A percentile compares a stretch with the other conserved stretches of the same genome.
These are phyloP conservation scores for Cymodocea nodosa DNA, from an alignment of 116 monocot species.

Conservation along the genomic window DNA sequence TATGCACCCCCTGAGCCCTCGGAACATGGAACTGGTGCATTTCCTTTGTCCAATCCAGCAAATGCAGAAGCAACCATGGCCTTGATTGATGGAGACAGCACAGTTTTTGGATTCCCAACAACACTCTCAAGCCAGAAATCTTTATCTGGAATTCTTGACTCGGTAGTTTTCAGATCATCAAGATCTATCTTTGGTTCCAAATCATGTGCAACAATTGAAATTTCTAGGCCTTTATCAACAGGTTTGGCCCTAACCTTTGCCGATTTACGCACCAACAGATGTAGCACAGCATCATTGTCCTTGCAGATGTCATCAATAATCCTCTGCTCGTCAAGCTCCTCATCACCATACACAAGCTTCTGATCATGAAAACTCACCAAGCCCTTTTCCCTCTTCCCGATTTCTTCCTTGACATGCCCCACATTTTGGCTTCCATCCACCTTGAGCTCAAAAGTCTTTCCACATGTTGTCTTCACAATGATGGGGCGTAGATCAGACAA, in stretches of 20 bases:
- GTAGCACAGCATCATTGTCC: conserved; percentile 38
- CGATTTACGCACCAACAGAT: conserved; percentile 36
- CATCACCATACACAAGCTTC: conserved; percentile 38
- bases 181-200: not conserved
- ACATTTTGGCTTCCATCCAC: conserved; percentile 35
- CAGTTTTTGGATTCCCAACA: conserved; percentile 40
- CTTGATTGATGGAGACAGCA: conserved; percentile 25
- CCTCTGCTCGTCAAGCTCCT: conserved; percentile 54
- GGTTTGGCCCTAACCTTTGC: conserved; percentile 39
- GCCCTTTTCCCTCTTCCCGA: conserved; percentile 27
- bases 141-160: not conserved
- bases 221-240: conserved; percentile 33
- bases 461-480: conserved; percentile 38
- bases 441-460: conserved; percentile 51
- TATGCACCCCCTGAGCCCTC: conserved; percentile 89
- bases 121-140: conserved; percentile 41
- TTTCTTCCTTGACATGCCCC: conserved; percentile 46
- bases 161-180: conserved; percentile 1
- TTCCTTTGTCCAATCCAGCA: conserved; percentile 60
- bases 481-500: conserved; percentile 41
- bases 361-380: conserved; percentile 26
- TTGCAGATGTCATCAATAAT: conserved; percentile 49
- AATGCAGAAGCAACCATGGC: conserved; percentile 26
- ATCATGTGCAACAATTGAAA: conserved; percentile 27
- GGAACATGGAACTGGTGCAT: conserved; percentile 37